A percentile compares a stretch with the other conserved stretches of the same genome.
Conservation (phyloP, 805 yeast genomes). For the Candida maltosa region DNA sequence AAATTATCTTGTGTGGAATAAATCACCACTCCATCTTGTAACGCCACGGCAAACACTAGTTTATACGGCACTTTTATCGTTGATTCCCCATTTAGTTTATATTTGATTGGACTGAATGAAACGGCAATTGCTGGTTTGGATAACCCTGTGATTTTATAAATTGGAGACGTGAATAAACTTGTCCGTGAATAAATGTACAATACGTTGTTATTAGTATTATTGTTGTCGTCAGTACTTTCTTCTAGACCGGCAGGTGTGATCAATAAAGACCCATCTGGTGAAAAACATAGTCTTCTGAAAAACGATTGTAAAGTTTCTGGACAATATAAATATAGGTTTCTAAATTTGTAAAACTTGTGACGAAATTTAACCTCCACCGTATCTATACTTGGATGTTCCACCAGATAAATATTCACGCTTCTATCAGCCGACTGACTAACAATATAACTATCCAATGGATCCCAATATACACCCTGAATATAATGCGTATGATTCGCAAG, state of each 20-base stretch:
- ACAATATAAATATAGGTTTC: conserved; percentile 49
- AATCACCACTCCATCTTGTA: conserved; percentile 77
- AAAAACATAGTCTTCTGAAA: conserved; percentile 79
- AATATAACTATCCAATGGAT: conserved; percentile 72
- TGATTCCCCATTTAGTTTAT: conserved; percentile 23
- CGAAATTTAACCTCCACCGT: conserved; percentile 11
- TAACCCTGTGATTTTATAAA: conserved; percentile 75
- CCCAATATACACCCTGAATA: conserved; percentile 97
- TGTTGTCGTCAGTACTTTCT: conserved; percentile 37
- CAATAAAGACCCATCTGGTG: conserved; percentile 85
- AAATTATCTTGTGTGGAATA: conserved; percentile 69
- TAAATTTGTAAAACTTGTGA: conserved; percentile 13
- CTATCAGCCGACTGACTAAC: conserved; percentile 92
- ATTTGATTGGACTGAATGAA: conserved; percentile 68
- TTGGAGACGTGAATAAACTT: conserved; percentile 66
- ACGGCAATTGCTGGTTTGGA: conserved; percentile 83
- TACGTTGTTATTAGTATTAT: conserved; percentile 55
- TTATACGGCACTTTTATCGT: conserved; percentile 67
- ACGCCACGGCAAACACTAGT: conserved; percentile 88
- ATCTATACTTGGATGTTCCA: neutral
- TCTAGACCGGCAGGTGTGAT: conserved; percentile 71
- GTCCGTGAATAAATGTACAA: conserved; percentile 77
- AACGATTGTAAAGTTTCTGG: conserved; percentile 88
- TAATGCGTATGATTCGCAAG: conserved; percentile 79
- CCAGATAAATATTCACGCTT: conserved; percentile 62